phyloP scores from a whole-genome alignment of 2,329 filamentous ascomycete species.

The Penicillium psychrosexuale region DNA sequence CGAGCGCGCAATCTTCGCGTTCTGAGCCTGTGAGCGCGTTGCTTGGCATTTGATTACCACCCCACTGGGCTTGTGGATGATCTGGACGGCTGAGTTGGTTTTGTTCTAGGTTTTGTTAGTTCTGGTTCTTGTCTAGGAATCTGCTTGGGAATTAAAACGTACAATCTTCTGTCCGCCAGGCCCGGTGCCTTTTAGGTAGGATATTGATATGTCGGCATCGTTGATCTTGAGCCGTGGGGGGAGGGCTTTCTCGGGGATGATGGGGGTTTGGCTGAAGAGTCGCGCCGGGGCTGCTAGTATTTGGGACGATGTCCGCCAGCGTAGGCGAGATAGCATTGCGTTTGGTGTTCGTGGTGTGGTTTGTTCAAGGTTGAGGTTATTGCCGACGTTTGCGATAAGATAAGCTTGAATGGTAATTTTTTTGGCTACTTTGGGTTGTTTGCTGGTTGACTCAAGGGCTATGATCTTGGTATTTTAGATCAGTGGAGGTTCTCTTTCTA shows the following conservation, averaged over 20 bases:
- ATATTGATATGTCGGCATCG: slow-evolving; percentile 76
- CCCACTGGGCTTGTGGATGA: slow-evolving; percentile 85
- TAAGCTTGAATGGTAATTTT: slow-evolving; percentile 1
- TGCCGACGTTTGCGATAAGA: slow-evolving; percentile 14
- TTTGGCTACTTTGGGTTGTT: background rate
- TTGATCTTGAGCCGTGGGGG: slow-evolving; percentile 73
- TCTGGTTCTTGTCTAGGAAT: background rate
- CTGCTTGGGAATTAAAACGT: slow-evolving; percentile 20
- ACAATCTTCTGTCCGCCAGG: slow-evolving; percentile 96
- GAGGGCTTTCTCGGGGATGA: slow-evolving; percentile 54
- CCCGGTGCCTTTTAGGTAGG: slow-evolving; percentile 85
- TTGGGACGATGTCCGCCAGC: background rate
- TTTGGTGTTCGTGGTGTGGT: background rate
- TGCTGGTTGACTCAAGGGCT: background rate
- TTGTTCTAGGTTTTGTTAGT: slow-evolving; percentile 64
- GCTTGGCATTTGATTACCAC: slow-evolving; percentile 93
- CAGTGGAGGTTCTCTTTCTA: background rate
- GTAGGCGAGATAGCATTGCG: slow-evolving; percentile 11
- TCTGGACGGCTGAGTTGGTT: slow-evolving; percentile 89
- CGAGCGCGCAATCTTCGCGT: slow-evolving; percentile 77
- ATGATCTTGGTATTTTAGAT: background rate
- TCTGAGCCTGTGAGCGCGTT: slow-evolving; percentile 81
- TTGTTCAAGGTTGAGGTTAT: background rate
- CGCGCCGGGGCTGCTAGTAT: background rate
- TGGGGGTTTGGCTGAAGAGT: slow-evolving; percentile 25